phyloP scores from a whole-genome alignment of 1,284 basidiomycete genomes.

The Irpex sp. region DNA sequence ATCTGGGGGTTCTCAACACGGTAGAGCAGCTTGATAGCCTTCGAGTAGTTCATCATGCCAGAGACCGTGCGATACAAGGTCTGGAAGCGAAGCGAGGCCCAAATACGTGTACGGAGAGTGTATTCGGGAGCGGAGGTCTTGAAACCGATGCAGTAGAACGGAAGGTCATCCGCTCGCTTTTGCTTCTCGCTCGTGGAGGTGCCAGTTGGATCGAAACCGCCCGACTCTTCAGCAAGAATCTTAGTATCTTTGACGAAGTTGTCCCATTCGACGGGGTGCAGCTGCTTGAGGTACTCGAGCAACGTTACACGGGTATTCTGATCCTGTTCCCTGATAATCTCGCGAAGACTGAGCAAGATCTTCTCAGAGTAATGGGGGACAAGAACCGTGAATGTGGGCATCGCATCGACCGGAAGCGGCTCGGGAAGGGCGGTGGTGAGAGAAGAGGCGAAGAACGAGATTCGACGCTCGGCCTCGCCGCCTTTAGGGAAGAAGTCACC shows the following conservation, averaged over 20 bases:
- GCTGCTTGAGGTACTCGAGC: conserved; percentile 96
- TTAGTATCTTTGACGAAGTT: conserved; percentile 99
- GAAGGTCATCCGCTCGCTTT: conserved; percentile 87
- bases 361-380: conserved; percentile 98
- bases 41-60: conserved; percentile 99
- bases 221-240: conserved; percentile 93
- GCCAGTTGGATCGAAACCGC: conserved; percentile 53
- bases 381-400: conserved; percentile 97
- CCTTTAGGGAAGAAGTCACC: conserved; percentile 89
- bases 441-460: conserved; percentile 96
- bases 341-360: conserved; percentile 88
- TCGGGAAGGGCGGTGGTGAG: conserved; percentile 92
- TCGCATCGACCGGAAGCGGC: conserved; percentile 89
- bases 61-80: conserved; percentile 99
- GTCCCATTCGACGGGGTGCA: conserved; percentile 99
- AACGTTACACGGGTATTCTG: conserved; percentile 94
- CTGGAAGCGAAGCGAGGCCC: conserved; percentile 98
- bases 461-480: conserved; percentile 93
- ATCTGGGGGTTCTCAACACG: conserved; percentile 99
- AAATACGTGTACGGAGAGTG: conserved; percentile 97
- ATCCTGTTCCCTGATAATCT: conserved; percentile 96
- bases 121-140: conserved; percentile 99
- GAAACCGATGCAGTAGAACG: conserved; percentile 99
- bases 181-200: conserved; percentile 67
- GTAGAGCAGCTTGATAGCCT: conserved; percentile 98